Percentiles rank a stretch among this genome's conserved stretches.
phyloP scores from a whole-genome alignment of 805 yeast species.

The Barnettozyma sucrosica region DNA sequence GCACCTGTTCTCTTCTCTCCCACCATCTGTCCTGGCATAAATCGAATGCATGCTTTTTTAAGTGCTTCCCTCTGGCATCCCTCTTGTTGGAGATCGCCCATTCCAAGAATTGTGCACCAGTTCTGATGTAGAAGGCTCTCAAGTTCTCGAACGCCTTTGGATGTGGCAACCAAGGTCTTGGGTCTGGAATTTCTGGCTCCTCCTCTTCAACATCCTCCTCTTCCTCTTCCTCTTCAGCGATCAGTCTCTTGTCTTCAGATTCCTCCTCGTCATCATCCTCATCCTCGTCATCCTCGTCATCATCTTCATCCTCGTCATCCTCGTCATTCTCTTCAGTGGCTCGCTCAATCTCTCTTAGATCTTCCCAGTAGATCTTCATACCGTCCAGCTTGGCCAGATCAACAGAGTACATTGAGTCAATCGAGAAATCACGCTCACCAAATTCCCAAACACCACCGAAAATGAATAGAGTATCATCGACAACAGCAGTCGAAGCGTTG shows the following conservation, averaged over 20 bases:
- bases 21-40: conserved; percentile 94
- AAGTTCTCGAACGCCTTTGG: conserved; percentile 89
- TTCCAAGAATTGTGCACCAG: conserved; percentile 81
- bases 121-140: conserved; percentile 77
- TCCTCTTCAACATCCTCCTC: conserved; percentile 57
- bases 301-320: conserved; percentile 63
- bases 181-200: conserved; percentile 76
- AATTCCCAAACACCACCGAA: conserved; percentile 89
- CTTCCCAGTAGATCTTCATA: conserved; percentile 85
- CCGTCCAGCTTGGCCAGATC: conserved; percentile 88
- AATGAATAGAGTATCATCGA: conserved; percentile 76
- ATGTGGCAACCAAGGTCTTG: conserved; percentile 95
- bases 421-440: conserved; percentile 77
- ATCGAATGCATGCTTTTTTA: conserved; percentile 85
- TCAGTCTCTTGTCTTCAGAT: conserved; percentile 33
- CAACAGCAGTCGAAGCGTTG: conserved; percentile 79
- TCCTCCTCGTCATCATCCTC: conserved; percentile 56
- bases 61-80: conserved; percentile 82
- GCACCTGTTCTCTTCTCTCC: conserved; percentile 94
- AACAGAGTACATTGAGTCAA: conserved; percentile 81
- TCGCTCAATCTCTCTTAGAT: conserved; percentile 48
- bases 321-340: conserved; percentile 48
- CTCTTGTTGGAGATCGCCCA: conserved; percentile 89
- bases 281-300: conserved; percentile 63
- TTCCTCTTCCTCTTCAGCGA: conserved; percentile 48